Base-by-base conservation (phyloP, 345 rosid species). In the Citrus cavaleriei region DNA sequence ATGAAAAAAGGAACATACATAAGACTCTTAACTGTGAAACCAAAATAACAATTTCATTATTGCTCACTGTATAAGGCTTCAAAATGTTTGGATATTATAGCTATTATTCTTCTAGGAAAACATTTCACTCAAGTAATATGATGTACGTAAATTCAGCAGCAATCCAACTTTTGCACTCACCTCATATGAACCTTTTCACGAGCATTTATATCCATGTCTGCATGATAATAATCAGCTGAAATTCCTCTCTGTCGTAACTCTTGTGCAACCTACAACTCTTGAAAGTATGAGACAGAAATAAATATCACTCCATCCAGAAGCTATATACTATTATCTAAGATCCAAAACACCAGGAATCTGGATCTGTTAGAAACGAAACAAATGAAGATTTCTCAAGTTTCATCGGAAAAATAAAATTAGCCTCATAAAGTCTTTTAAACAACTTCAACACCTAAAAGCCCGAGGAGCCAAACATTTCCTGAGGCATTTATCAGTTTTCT, bases 111-210 rank as follows among this genome's bases (percentile, higher is more conserved):
- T 35, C 37, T 35, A 35, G 68, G 59, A 46, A 75, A 46, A 63
- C 59, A 74, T 42, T 72, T 24, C 16, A 22, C 10, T 34, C 42
- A 58, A 57, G 34, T 24, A 40, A 24, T 38, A 14, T 40, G 46
- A 68, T 24, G 21, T 14, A 19, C 28, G 2, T 14, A 32, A 65
- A 32, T 32, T 65, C 68, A 32, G 35, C 19, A 32, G 42, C 40
- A 65, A 65, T 32, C 40, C 10, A 4, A 34, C 22, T 72, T 55
- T 25, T 27, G 55, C 37, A 22, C 63, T 79, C 83, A 92, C 99
- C 85, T 83, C 87, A 84, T 87, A 89, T 95, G 99, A 80, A 95
- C 94, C 72, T 88, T 93, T 84, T 92, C 98, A 1, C 99, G 97
- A 78, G 89, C 84, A 86, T 85, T 87, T 72, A 80, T 90, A 88